Evolutionary conservation across 257 asterid species (phyloP).

Genomic region (Misopates orontium): DNA sequence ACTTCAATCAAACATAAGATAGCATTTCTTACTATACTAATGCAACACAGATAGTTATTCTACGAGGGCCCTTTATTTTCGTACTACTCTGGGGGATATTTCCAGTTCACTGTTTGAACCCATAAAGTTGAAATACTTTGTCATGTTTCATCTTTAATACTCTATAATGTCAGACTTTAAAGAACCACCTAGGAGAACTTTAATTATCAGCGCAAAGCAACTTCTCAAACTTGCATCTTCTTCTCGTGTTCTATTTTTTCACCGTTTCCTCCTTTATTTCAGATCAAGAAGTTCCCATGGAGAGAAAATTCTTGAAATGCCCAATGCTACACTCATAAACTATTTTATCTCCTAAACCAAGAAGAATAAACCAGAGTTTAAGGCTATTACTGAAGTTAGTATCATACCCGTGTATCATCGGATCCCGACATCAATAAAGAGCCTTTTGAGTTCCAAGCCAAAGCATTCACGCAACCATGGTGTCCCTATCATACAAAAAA

Average conservation of each 20-base stretch:
- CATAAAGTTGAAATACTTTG: background rate
- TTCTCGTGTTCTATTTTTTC: background rate
- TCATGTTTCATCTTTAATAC: slow-evolving; percentile 13
- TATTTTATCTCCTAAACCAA: slow-evolving; percentile 2
- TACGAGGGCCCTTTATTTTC: too few species aligned
- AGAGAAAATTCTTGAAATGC: background rate
- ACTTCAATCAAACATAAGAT: too few species aligned
- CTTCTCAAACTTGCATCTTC: background rate
- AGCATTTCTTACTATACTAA: too few species aligned
- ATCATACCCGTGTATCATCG: slow-evolving; percentile 87
- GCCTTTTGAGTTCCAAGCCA: slow-evolving; percentile 93
- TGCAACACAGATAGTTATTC: too few species aligned
- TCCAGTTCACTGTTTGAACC: too few species aligned
- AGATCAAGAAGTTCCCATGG: slow-evolving; percentile 5
- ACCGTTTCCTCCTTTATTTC: slow-evolving; percentile 11
- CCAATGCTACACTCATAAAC: background rate
- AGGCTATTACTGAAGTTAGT: slow-evolving; percentile 14
- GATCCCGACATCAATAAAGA: slow-evolving; percentile 93
- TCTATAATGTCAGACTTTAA: background rate
- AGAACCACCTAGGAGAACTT: slow-evolving; percentile 3
- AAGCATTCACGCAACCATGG: slow-evolving; percentile 86
- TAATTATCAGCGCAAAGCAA: background rate
- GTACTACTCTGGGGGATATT: too few species aligned
- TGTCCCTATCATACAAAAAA: slow-evolving; percentile 69
- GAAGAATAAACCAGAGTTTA: slow-evolving; percentile 20